Conservation (phyloP, 2,329 filamentous ascomycete genomes). For the Cadophora sp. region DNA sequence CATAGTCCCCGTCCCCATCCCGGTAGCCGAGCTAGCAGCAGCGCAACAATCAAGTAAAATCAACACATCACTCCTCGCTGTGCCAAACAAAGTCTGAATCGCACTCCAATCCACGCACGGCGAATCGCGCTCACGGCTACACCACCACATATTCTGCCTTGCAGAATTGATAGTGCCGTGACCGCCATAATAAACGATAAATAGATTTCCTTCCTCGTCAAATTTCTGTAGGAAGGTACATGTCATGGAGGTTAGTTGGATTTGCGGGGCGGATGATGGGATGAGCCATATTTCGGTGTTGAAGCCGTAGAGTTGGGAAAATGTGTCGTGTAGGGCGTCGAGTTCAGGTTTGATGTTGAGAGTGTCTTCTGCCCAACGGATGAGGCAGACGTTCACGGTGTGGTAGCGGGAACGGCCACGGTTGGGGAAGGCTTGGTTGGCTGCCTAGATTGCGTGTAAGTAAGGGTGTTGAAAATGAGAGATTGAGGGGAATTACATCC, state of each 20-base stretch:
- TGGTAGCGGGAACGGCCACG: conserved; percentile 58
- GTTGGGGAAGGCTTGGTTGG: conserved; percentile 51
- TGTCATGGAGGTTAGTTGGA: conserved; percentile 52
- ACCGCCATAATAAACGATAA: conserved; percentile 65
- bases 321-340: conserved; percentile 62
- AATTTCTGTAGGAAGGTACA: conserved; percentile 63
- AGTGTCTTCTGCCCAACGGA: conserved; percentile 65
- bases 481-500: conserved; percentile 19
- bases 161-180: conserved; percentile 63
- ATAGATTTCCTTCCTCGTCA: conserved; percentile 61
- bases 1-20: conserved; percentile 63
- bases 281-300: conserved; percentile 64
- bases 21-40: conserved; percentile 64
- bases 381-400: conserved; percentile 59
- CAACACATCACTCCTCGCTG: conserved; percentile 27
- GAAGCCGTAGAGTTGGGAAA: conserved; percentile 57
- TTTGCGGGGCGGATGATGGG: conserved; percentile 62
- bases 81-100: conserved; percentile 50
- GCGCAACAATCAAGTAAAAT: conserved; percentile 33
- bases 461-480: neutral
- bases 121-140: conserved; percentile 15
- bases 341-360: conserved; percentile 61
- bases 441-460: conserved; percentile 19
- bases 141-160: conserved; percentile 30
- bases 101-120: conserved; percentile 57